Evolutionary conservation across 345 rosid genomes (phyloP).

Genomic region (Gossypium sturtianum): DNA sequence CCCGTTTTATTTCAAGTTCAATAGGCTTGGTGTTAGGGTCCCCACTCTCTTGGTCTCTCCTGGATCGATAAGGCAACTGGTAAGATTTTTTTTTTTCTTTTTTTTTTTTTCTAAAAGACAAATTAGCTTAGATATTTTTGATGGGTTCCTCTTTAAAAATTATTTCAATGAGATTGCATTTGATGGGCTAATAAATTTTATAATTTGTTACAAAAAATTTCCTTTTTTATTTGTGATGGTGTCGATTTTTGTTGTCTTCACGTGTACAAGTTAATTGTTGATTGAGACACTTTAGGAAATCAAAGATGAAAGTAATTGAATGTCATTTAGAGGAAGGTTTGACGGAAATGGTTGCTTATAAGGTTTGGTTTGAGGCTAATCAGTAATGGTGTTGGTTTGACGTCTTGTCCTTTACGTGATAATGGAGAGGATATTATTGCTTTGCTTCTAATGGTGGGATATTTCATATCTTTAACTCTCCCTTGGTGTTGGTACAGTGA

Average conservation of each 20-base stretch:
- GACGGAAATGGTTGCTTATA: background rate
- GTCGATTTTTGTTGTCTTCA: background rate
- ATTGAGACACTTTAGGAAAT: background rate
- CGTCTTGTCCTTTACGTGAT: background rate
- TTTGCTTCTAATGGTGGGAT: constrained; percentile 2
- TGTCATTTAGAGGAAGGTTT: background rate
- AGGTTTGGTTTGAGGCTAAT: background rate
- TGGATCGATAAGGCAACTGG: constrained; percentile 96
- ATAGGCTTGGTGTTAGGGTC: constrained; percentile 88
- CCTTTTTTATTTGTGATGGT: background rate
- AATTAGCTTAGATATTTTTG: background rate
- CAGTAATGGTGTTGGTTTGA: too few species aligned
- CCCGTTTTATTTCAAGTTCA: constrained; percentile 82
- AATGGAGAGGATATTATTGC: background rate
- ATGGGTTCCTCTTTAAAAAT: too few species aligned
- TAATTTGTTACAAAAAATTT: background rate
- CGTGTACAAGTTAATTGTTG: background rate
- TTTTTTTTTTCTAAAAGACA: background rate
- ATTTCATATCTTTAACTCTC: background rate
- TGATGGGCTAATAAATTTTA: too few species aligned
- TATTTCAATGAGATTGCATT: too few species aligned
- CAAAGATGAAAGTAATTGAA: background rate
- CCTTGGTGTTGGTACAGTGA: constrained; percentile 45
- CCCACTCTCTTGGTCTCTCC: constrained; percentile 74
- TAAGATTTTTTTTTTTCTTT: too few species aligned